A percentile compares a stretch with the other conserved stretches of the same genome.
Conservation (phyloP, 352 stramenopile genomes). For the Phytophthora citrophthora region DNA sequence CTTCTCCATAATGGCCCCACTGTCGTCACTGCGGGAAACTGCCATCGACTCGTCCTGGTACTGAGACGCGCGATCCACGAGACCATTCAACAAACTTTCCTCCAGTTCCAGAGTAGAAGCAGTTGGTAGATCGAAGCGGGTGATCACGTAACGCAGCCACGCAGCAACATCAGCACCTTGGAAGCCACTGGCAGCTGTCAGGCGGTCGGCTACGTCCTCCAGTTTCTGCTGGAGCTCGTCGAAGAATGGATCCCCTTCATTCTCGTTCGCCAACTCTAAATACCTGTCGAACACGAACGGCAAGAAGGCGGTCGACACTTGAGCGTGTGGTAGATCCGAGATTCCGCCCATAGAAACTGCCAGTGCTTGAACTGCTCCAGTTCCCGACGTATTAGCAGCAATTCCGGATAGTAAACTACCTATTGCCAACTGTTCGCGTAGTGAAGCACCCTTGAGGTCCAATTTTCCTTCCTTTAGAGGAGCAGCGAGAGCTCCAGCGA, state of each 20-base stretch:
- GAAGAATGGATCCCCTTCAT: conserved; percentile 74
- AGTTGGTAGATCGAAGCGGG: conserved; percentile 65
- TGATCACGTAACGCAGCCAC: conserved; percentile 73
- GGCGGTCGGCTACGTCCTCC: conserved; percentile 48
- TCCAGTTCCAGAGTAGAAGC: conserved; percentile 63
- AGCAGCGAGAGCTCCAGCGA: conserved; percentile 54
- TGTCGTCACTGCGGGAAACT: conserved; percentile 33
- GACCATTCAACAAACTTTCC: conserved; percentile 50
- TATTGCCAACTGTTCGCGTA: conserved; percentile 63
- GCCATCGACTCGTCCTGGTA: conserved; percentile 58
- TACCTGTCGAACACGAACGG: conserved; percentile 78
- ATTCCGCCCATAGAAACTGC: conserved; percentile 72
- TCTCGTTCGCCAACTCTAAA: conserved; percentile 53
- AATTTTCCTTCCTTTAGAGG: conserved; percentile 70
- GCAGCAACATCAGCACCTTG: conserved; percentile 48
- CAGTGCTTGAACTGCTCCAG: conserved; percentile 56
- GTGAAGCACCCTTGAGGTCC: conserved; percentile 58
- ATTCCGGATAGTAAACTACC: conserved; percentile 67
- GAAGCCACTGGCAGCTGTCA: conserved; percentile 63
- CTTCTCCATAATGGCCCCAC: conserved; percentile 56
- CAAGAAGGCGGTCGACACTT: conserved; percentile 64
- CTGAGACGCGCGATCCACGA: conserved; percentile 61
- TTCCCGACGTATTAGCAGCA: conserved; percentile 58
- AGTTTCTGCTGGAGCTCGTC: conserved; percentile 61
- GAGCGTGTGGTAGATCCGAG: conserved; percentile 68